Evolutionary conservation across 345 rosid species (phyloP), one percentile per base, ranked within the genome.

Genomic region (Excoecaria cochinchinensis): DNA sequence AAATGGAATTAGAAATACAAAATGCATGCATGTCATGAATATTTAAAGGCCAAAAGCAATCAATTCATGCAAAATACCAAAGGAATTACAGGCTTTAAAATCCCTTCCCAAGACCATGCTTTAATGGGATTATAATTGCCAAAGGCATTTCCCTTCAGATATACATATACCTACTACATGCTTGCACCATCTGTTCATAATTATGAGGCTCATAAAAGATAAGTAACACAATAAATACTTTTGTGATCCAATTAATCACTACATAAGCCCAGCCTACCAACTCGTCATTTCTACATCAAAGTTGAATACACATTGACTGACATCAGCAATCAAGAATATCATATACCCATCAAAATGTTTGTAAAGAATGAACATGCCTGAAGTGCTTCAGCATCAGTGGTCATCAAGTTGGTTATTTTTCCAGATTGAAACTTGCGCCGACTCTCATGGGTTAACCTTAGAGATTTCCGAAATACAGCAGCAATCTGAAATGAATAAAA

Each of bases 321-420:
- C 9, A 10, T 9, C 48, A 59, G n/a, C 31, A 70, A 61, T 39
- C 4, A 76, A 25, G 56, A n/a, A 46, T 16, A 55, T 77, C 22
- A 59, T 55, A 42, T 24, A 52, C 19, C 25, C 40, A 62, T 19
- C 24, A 47, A 42, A 61, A 72, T 57, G 42, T 50, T 15, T 21
- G 74, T 56, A 57, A 53, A 36, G 53, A 69, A 67, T 69, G 64
- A 70, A 36, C 80, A 78, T 84, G 82, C 99, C 97, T 95, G 99
- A 71, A 95, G 97, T 70, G 97, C 82, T 82, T 93, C 98, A 75
- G 98, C 89, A 87, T 93, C 99, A 62, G 97, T 91, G 38, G 99
- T 93, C 99, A 95, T 95, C 88, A 95, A 85, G 84, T 95, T 95
- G 79, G 99, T 95, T 79, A 93, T 91, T 87, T 95, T 95, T 73